A percentile compares a stretch with the other conserved stretches of the same genome.
phyloP scores from a whole-genome alignment of 2,329 filamentous ascomycete genomes.

The Fonsecaea pugnacius region DNA sequence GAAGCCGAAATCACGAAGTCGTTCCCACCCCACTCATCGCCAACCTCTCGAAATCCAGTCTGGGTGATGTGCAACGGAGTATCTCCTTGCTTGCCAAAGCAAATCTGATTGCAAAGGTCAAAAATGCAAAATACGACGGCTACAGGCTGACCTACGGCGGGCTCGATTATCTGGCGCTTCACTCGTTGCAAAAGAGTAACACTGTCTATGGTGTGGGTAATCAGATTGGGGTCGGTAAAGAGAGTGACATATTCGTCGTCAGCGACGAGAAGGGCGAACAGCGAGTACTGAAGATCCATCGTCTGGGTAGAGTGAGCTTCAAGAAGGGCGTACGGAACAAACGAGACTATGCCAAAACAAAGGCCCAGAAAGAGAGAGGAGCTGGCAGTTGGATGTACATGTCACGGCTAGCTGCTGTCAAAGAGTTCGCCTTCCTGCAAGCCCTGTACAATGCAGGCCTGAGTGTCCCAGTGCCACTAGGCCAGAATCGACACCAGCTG shows the following conservation, averaged over 20 bases:
- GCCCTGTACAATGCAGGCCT: conserved; percentile 83
- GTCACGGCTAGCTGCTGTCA: conserved; percentile 86
- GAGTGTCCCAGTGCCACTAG: conserved; percentile 82
- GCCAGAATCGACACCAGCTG: conserved; percentile 91
- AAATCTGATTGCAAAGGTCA: conserved; percentile 86
- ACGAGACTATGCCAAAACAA: conserved; percentile 86
- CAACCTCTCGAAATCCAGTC: conserved; percentile 76
- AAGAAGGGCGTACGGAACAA: conserved; percentile 87
- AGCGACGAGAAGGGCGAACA: conserved; percentile 78
- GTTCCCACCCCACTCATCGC: conserved; percentile 89
- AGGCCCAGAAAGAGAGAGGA: conserved; percentile 43
- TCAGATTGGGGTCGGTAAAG: conserved; percentile 94
- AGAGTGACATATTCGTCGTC: conserved; percentile 95
- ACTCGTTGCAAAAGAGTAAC: conserved; percentile 79
- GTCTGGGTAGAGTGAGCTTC: conserved; percentile 93
- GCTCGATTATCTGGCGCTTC: conserved; percentile 94
- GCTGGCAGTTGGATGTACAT: conserved; percentile 98
- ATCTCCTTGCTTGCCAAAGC: conserved; percentile 92
- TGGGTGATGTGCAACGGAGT: conserved; percentile 74
- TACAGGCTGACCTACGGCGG: conserved; percentile 97
- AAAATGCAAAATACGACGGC: conserved; percentile 96
- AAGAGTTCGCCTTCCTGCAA: conserved; percentile 94
- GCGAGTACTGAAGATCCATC: conserved; percentile 90
- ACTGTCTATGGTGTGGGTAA: conserved; percentile 90
- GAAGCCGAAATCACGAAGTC: conserved; percentile 95